Conservation (phyloP, 345 rosid species). For the Hibiscus syriacus region DNA sequence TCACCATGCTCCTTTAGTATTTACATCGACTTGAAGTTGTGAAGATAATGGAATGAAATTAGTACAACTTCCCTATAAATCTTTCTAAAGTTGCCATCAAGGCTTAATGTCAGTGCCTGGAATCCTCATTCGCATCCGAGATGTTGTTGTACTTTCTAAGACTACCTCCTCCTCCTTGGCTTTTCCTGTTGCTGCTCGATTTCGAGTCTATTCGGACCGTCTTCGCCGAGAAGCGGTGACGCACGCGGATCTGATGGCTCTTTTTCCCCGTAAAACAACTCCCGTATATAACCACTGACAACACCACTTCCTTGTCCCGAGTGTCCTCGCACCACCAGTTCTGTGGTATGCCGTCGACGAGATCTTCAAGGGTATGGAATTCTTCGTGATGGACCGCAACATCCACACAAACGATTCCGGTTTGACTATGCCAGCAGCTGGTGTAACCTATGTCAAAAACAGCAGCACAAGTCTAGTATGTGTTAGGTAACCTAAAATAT, state of each 20-base stretch:
- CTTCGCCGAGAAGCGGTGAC: slow-evolving; percentile 67
- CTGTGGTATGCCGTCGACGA: slow-evolving; percentile 81
- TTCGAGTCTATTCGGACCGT: slow-evolving; percentile 31
- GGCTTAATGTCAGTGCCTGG: slow-evolving; percentile 1
- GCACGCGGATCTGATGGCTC: slow-evolving; percentile 51
- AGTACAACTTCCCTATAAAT: too few relatives aligned
- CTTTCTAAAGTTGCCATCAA: too few relatives aligned
- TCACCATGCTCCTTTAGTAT: too few relatives aligned
- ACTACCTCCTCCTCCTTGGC: slow-evolving; percentile 19
- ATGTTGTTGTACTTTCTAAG: slow-evolving; percentile 15
- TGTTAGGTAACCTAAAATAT: too few relatives aligned
- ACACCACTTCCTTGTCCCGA: slow-evolving; percentile 69
- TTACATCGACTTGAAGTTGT: too few relatives aligned
- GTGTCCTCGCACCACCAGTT: too few relatives aligned
- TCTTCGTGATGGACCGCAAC: slow-evolving; percentile 79
- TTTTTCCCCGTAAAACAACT: slow-evolving; percentile 49
- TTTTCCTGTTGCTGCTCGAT: slow-evolving; percentile 25
- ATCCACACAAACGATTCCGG: slow-evolving; percentile 55
- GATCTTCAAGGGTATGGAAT: slow-evolving; percentile 65
- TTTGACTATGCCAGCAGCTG: slow-evolving; percentile 70
- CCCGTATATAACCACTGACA: slow-evolving; percentile 57
- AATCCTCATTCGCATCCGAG: slow-evolving; percentile 17
- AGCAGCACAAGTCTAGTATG: too few relatives aligned
- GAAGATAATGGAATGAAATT: too few relatives aligned
- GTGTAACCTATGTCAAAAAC: slow-evolving; percentile 14